Evolutionary conservation across 2,329 filamentous ascomycete species (phyloP).

Genomic region (Fusarium coffeatum): DNA sequence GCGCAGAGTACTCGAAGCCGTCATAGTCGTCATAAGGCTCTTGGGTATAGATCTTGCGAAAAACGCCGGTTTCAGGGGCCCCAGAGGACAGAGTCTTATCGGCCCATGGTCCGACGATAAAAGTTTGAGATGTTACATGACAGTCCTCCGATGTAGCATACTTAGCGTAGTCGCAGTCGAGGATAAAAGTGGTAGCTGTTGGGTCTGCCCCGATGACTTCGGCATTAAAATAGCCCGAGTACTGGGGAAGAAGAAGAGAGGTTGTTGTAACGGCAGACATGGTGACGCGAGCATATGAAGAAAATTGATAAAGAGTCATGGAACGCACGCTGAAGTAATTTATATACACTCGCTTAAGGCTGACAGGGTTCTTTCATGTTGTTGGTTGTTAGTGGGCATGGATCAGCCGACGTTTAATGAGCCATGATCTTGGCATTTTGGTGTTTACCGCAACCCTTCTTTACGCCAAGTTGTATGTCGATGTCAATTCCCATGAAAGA

Average conservation of each 20-base stretch:
- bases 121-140: background rate
- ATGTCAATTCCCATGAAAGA: background rate
- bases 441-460: background rate
- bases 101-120: conserved; percentile 15
- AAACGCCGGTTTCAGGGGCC: background rate
- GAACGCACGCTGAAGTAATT: background rate
- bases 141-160: background rate
- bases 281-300: background rate
- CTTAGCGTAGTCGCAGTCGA: background rate
- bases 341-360: background rate
- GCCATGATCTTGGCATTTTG: background rate
- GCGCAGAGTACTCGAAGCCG: background rate
- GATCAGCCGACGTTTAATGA: background rate
- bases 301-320: background rate
- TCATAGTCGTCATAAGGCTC: background rate
- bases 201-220: background rate
- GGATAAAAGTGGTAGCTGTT: background rate
- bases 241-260: background rate
- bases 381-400: background rate
- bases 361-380: background rate
- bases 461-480: background rate
- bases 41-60: conserved; percentile 1
- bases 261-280: background rate
- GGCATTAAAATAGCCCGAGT: background rate
- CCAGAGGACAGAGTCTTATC: conserved; percentile 5